A percentile compares a stretch with the other conserved stretches of the same genome.
phyloP scores from a whole-genome alignment of 192 early-diverging fungal genomes.

The Paraglomus brasilianum region DNA sequence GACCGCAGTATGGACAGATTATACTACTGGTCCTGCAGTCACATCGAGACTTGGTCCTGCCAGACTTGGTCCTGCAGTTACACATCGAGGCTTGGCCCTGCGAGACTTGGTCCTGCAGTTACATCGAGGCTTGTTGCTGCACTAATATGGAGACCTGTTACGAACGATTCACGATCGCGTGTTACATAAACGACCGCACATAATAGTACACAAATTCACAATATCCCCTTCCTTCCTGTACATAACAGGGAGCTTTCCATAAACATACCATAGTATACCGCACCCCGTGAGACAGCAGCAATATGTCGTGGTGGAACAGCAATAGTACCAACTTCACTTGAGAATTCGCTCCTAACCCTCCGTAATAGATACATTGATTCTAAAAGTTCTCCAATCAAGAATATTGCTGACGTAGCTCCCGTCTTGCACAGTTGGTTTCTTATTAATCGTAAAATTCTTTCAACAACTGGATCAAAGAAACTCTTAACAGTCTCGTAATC shows the following conservation, averaged over 20 bases:
- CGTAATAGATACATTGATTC: constrained; percentile 50
- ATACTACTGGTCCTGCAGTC: too few species aligned
- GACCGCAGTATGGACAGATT: too few species aligned
- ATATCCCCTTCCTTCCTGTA: constrained; percentile 28
- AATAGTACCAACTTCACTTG: constrained; percentile 41
- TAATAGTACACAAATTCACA: too few species aligned
- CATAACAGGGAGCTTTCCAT: constrained; percentile 27
- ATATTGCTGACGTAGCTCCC: constrained; percentile 45
- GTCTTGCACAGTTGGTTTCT: constrained; percentile 51
- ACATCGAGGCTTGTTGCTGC: too few species aligned
- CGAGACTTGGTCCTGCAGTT: too few species aligned
- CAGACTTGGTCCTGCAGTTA: too few species aligned
- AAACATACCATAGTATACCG: constrained; percentile 33
- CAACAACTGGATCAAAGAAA: constrained; percentile 58
- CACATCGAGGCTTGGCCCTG: too few species aligned
- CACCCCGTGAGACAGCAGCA: constrained; percentile 53
- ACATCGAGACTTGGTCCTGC: too few species aligned
- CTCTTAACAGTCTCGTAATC: constrained; percentile 49
- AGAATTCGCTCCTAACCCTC: constrained; percentile 50
- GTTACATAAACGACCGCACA: too few species aligned
- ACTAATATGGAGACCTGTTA: too few species aligned
- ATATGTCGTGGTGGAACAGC: constrained; percentile 49
- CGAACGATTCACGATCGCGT: too few species aligned
- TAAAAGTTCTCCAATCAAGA: constrained; percentile 58
- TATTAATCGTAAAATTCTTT: constrained; percentile 52